Evolutionary conservation across 192 early-diverging fungal species (phyloP).

Genomic region (Backusella parvicylindrica): DNA sequence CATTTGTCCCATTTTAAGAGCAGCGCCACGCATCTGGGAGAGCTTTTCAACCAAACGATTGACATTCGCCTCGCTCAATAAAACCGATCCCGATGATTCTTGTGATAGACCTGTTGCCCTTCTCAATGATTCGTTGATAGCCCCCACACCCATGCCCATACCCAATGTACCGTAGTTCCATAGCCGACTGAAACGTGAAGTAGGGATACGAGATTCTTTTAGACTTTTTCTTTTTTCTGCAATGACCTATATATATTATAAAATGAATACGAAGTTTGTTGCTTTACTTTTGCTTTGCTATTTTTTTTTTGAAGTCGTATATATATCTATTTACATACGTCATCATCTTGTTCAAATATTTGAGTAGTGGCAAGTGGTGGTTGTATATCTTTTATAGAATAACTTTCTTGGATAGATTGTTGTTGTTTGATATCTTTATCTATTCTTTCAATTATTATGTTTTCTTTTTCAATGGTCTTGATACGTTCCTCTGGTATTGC

Average conservation of each 20-base stretch:
- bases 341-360: background rate
- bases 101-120: conserved; percentile 54
- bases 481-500: background rate
- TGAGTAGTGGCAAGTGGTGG: background rate
- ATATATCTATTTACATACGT: background rate
- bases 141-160: conserved; percentile 68
- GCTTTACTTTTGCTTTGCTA: too few species aligned
- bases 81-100: conserved; percentile 35
- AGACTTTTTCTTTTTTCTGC: conserved; percentile 5
- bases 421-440: background rate
- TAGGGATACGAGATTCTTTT: conserved; percentile 66
- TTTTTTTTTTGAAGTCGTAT: background rate
- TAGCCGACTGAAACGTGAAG: conserved; percentile 69
- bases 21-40: conserved; percentile 92
- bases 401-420: background rate
- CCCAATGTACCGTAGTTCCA: conserved; percentile 83
- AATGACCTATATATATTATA: background rate
- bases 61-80: conserved; percentile 76
- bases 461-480: background rate
- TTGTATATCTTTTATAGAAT: background rate
- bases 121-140: conserved; percentile 60
- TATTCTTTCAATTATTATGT: background rate
- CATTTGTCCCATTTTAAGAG: conserved; percentile 97
- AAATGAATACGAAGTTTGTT: too few species aligned
- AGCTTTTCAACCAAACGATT: conserved; percentile 85